These are phyloP conservation scores for Myriosclerotinia duriaeana DNA, from an alignment of 2,329 filamentous ascomycete species.

Conservation along the genomic window DNA sequence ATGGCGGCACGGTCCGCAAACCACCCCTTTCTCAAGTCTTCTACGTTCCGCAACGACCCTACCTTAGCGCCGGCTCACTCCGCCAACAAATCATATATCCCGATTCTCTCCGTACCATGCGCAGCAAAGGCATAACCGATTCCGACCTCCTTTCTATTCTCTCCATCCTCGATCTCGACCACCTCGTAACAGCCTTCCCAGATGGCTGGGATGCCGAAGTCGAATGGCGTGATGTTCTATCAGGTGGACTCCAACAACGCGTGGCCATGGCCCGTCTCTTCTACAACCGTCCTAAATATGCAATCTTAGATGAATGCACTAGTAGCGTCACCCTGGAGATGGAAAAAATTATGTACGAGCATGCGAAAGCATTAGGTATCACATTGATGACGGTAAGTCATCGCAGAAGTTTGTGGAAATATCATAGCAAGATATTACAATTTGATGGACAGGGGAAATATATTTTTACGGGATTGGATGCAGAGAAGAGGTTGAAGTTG, in stretches of 20 bases:
- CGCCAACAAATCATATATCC: conserved; percentile 97
- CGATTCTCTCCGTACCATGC: conserved; percentile 84
- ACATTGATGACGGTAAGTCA: conserved; percentile 98
- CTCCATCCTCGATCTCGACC: conserved; percentile 75
- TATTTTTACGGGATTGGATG: conserved; percentile 86
- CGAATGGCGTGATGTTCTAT: conserved; percentile 94
- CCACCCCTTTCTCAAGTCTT: conserved; percentile 92
- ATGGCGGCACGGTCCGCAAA: conserved; percentile 89
- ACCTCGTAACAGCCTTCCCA: conserved; percentile 73
- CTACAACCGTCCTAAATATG: conserved; percentile 89
- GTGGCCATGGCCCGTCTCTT: conserved; percentile 95
- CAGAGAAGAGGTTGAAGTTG: conserved; percentile 76
- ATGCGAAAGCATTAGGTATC: conserved; percentile 85
- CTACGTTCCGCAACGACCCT: conserved; percentile 95
- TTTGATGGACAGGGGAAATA: conserved; percentile 94
- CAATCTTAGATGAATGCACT: conserved; percentile 96
- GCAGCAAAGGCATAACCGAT: conserved; percentile 78
- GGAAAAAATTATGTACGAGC: conserved; percentile 95
- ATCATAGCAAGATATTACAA: conserved; percentile 90
- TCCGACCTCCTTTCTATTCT: conserved; percentile 76
- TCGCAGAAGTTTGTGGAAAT: conserved; percentile 89
- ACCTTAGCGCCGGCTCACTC: conserved; percentile 86
- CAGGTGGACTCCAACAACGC: conserved; percentile 88
- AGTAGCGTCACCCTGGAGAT: conserved; percentile 92
- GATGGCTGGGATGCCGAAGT: conserved; percentile 89